Base-by-base conservation (phyloP, 23 red algal genomes). In the Gracilaria caudata region DNA sequence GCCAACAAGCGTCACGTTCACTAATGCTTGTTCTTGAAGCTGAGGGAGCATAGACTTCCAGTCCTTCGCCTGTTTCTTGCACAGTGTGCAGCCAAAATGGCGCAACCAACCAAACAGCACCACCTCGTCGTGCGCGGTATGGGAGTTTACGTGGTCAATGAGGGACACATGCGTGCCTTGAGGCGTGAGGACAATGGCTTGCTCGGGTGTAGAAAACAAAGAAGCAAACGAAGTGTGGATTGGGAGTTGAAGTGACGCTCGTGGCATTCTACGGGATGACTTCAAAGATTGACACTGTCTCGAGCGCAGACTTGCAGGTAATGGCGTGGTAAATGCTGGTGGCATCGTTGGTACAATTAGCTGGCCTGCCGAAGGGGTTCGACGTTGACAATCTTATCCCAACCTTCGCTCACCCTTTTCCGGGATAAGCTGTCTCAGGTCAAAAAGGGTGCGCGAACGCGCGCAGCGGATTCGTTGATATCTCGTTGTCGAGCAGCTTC, bases 51-150 rank as follows among this genome's bases (percentile, higher is more conserved):
- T 57, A 2, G 51, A 53, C 26, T 55, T 59, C 86, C 86, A 89
- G 73, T 89, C 74, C 8, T 25, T 53, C 26, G 86, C 73, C 59
- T 89, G 86, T 26, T 79, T 78, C 34, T 79, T 78, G 30, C 86
- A 89, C 16, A 89, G 74, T 9, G 86, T 89, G 34, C 86, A 89
- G 32, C 86, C 86, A 55, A 75, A 89, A 33, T 89, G 86, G 16
- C 86, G 86, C 25, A 89, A 72, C 86, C 86, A 89, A 24, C 86
- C 86, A 19, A 89, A 47, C 33, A 86, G 28, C 14, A 86, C 82
- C 19, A 39, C 82, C 26, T 73, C 24, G 36, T 32, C 68, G 7
- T 58, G 29, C 36, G 64, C 68, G 32, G 51, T 86, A 6, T 86
- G 64, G 7, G 32, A 33, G 53, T n/a, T 49, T 28, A 86, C 82